These are phyloP conservation scores for Colletotrichum spinosum DNA, from an alignment of 2,329 filamentous ascomycete species.

Conservation along the genomic window DNA sequence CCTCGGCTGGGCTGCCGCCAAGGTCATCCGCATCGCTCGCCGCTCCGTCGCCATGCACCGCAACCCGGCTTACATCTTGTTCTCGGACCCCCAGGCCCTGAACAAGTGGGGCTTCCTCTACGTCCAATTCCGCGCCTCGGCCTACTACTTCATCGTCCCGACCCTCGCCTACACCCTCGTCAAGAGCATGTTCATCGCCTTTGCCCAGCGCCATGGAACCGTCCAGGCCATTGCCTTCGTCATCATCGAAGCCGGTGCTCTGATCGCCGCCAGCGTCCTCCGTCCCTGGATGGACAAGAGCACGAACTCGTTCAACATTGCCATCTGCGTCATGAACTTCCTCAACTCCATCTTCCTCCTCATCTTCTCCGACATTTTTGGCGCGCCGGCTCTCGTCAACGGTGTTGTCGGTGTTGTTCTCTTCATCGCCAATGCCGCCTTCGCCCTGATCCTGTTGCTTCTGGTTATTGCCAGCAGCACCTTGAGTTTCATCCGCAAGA, in stretches of 20 bases:
- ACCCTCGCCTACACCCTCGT: constrained; percentile 82
- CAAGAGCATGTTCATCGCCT: constrained; percentile 90
- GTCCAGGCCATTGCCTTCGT: constrained; percentile 86
- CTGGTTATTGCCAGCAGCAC: constrained; percentile 75
- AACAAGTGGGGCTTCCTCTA: constrained; percentile 99
- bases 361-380: constrained; percentile 89
- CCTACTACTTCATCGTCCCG: constrained; percentile 94
- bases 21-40: constrained; percentile 89
- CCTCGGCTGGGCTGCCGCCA: constrained; percentile 86
- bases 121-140: constrained; percentile 94
- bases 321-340: constrained; percentile 91
- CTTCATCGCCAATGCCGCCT: constrained; percentile 87
- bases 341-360: constrained; percentile 90
- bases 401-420: constrained; percentile 91
- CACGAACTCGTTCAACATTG: constrained; percentile 96
- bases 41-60: constrained; percentile 92
- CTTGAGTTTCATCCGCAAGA: constrained; percentile 86
- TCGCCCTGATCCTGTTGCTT: constrained; percentile 84
- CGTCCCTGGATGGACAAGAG: constrained; percentile 99
- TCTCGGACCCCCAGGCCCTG: constrained; percentile 91
- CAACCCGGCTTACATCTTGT: constrained; percentile 96
- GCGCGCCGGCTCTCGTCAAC: constrained; percentile 83
- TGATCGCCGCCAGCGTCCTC: constrained; percentile 83
- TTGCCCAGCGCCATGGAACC: constrained; percentile 77
- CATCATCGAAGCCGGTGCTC: constrained; percentile 81